Evolutionary conservation across 192 early-diverging fungal genomes (phyloP).

Genomic region (Entomortierella chlamydospora): DNA sequence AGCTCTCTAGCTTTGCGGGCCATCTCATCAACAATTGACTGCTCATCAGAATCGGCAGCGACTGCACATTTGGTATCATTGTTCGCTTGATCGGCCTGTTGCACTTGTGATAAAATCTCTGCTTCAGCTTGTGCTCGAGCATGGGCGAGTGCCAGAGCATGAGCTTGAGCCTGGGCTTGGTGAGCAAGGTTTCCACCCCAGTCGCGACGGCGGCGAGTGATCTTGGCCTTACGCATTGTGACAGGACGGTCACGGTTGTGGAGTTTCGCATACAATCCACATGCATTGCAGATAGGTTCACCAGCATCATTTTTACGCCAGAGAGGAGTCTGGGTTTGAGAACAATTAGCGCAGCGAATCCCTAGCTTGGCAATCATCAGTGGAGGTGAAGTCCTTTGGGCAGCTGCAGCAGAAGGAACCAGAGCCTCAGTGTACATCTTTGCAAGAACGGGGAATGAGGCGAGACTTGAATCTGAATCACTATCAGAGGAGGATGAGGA

Average conservation of each 20-base stretch:
- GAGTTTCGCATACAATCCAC: constrained; percentile 91
- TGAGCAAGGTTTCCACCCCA: constrained; percentile 59
- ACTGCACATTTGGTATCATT: background rate
- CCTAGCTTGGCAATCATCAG: constrained; percentile 51
- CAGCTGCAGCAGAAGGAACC: constrained; percentile 19
- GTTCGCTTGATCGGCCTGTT: background rate
- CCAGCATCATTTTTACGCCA: constrained; percentile 83
- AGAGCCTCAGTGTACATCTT: constrained; percentile 41
- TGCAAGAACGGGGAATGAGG: constrained; percentile 24
- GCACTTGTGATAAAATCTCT: background rate
- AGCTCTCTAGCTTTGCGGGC: constrained; percentile 10
- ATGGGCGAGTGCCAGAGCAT: constrained; percentile 38
- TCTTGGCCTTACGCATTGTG: constrained; percentile 77
- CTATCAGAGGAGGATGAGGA: constrained; percentile 19
- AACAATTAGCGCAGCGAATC: constrained; percentile 73
- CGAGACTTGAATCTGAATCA: constrained; percentile 27
- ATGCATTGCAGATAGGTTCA: constrained; percentile 84
- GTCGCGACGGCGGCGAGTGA: constrained; percentile 67
- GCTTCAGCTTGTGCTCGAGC: constrained; percentile 32
- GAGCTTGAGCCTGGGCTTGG: constrained; percentile 35
- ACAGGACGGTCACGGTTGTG: constrained; percentile 89
- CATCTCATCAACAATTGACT: constrained; percentile 42
- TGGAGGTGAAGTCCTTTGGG: constrained; percentile 18
- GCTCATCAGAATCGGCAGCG: background rate
- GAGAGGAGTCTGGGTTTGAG: constrained; percentile 79